phyloP scores from a whole-genome alignment of 2,329 filamentous ascomycete genomes.

The Aspergillus unguis region DNA sequence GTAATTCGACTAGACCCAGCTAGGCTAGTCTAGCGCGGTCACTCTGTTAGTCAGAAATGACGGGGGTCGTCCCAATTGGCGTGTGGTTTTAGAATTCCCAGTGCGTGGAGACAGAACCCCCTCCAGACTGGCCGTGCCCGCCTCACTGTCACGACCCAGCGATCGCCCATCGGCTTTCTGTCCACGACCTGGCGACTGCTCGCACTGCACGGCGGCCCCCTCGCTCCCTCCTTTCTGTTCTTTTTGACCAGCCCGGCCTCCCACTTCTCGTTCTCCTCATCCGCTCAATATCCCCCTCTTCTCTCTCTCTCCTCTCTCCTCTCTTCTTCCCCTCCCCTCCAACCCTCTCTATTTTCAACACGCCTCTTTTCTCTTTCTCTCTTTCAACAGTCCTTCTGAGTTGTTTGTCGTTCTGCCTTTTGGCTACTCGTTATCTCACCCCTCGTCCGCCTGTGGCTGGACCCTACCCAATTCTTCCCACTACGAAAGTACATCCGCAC shows the following conservation, averaged over 20 bases:
- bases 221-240: conserved; percentile 17
- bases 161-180: conserved; percentile 23
- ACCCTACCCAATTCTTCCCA: conserved; percentile 27
- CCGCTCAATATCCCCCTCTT: conserved; percentile 16
- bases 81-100: conserved; percentile 13
- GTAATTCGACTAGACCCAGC: conserved; percentile 18
- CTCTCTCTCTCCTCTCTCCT: conserved; percentile 17
- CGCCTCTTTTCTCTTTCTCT: conserved; percentile 17
- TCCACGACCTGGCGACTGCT: conserved; percentile 22
- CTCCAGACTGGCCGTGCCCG: conserved; percentile 22
- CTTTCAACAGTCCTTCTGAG: conserved; percentile 18
- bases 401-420: conserved; percentile 22
- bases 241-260: conserved; percentile 20
- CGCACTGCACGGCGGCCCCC: conserved; percentile 16
- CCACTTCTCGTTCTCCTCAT: conserved; percentile 21
- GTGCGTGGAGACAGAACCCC: conserved; percentile 21
- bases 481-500: conserved; percentile 25
- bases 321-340: conserved; percentile 17
- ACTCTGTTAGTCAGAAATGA: conserved; percentile 20
- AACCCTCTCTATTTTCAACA: conserved; percentile 15
- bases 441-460: conserved; percentile 41
- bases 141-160: conserved; percentile 25
- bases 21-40: conserved; percentile 9
- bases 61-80: conserved; percentile 7
- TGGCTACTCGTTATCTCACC: conserved; percentile 17